These are phyloP conservation scores for Debaryomyces fabryi DNA, from an alignment of 1,139 yeast genomes.

Conservation along the genomic window DNA sequence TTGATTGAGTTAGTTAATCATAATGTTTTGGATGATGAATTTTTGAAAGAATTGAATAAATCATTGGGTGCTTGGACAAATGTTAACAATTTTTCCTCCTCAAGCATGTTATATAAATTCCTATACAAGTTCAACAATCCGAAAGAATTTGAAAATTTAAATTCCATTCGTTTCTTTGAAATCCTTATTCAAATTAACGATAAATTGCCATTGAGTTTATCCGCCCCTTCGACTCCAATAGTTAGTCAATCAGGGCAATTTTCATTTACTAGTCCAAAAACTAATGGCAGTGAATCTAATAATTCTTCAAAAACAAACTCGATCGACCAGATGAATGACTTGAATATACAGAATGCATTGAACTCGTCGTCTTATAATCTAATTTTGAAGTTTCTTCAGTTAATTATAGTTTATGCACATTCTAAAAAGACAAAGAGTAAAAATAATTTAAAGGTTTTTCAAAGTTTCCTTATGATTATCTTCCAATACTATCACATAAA, in stretches of 20 bases:
- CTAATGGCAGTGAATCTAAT: conserved; percentile 8
- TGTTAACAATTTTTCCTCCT: conserved; percentile 20
- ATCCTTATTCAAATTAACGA: conserved; percentile 43
- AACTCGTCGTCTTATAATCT: conserved; percentile 34
- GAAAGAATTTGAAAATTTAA: conserved; percentile 39
- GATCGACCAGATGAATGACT: conserved; percentile 4
- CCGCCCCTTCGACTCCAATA: conserved; percentile 50
- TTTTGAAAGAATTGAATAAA: conserved; percentile 29
- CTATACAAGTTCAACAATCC: conserved; percentile 27
- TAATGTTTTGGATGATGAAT: conserved; percentile 34
- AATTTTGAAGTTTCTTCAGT: conserved; percentile 35
- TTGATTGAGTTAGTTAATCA: conserved; percentile 38
- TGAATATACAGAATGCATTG: conserved; percentile 1
- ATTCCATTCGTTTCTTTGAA: conserved; percentile 35
- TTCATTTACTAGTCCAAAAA: conserved; percentile 12
- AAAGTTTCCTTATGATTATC: conserved; percentile 38
- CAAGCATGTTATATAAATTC: conserved; percentile 24
- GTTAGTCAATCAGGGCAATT: conserved; percentile 21
- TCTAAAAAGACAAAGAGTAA: conserved; percentile 37
- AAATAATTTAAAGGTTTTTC: conserved; percentile 35
- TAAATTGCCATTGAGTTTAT: conserved; percentile 44
- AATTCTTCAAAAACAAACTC: conserved; percentile 9
- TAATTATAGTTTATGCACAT: conserved; percentile 39
- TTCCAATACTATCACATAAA: conserved; percentile 47
- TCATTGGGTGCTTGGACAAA: conserved; percentile 33